Percentiles rank a stretch among this genome's conserved stretches.
These are phyloP conservation scores for Thermothielavioides terrestris DNA, from an alignment of 495 filamentous ascomycete species.

Conservation along the genomic window DNA sequence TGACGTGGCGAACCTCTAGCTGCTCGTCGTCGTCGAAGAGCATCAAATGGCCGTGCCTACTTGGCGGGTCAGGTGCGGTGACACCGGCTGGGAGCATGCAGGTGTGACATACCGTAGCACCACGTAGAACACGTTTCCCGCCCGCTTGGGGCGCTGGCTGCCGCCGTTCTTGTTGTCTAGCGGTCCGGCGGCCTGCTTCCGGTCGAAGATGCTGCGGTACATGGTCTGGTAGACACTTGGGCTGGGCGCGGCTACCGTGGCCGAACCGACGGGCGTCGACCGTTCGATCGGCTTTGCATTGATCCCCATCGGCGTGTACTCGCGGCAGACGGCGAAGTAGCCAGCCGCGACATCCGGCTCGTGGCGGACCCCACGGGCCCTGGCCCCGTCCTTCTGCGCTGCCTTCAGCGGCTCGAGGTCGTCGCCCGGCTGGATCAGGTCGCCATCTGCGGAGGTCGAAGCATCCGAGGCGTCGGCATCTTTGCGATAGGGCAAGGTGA, in stretches of 20 bases:
- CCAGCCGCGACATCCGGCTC: constrained; percentile 83
- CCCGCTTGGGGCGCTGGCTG: constrained; percentile 59
- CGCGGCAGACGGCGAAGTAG: constrained; percentile 90
- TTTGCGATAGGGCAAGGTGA: constrained; percentile 52
- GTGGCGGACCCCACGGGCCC: constrained; percentile 38
- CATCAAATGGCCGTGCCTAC: constrained; percentile 91
- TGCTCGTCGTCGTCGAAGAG: constrained; percentile 86
- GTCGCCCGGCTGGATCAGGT: constrained; percentile 42
- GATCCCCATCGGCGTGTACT: constrained; percentile 82
- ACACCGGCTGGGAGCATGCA: not conserved
- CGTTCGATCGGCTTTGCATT: constrained; percentile 90
- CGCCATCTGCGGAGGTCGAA: constrained; percentile 21
- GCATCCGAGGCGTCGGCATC: constrained; percentile 19
- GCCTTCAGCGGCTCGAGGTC: constrained; percentile 38
- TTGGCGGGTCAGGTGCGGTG: constrained; percentile 9
- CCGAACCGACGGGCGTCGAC: constrained; percentile 66
- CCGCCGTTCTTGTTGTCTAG: constrained; percentile 37
- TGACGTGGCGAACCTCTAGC: constrained; percentile 88
- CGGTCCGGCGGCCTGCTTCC: constrained; percentile 51
- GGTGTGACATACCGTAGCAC: constrained; percentile 59
- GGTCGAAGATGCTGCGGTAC: constrained; percentile 93
- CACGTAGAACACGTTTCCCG: constrained; percentile 88
- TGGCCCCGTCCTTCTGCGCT: constrained; percentile 36
- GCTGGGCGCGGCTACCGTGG: constrained; percentile 59
- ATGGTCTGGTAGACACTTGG: constrained; percentile 95